Evolutionary conservation across 306 rosid genomes (phyloP).

Genomic region (Prunus armeniaca): DNA sequence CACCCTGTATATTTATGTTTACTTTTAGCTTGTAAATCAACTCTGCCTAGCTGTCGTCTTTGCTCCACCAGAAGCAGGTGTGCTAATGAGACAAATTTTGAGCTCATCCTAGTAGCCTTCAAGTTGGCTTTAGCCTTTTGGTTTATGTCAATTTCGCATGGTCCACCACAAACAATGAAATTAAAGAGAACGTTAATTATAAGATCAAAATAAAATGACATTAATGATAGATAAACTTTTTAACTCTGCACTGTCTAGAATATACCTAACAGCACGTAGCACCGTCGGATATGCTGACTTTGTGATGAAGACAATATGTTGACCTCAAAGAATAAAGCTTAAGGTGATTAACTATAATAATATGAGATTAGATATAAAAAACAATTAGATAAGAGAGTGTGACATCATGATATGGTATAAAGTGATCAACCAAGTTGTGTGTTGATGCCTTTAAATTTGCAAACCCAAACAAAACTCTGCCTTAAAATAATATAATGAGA

Average conservation of each 20-base stretch:
- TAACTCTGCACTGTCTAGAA: background rate
- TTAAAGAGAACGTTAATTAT: background rate
- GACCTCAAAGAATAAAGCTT: background rate
- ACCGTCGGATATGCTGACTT: background rate
- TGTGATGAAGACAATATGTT: background rate
- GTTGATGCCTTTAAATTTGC: background rate
- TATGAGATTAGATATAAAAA: background rate
- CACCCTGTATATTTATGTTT: no score
- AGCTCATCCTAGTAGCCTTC: background rate
- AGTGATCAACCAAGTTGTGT: background rate
- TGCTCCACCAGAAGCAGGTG: background rate
- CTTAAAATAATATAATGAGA: no score
- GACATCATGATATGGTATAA: background rate
- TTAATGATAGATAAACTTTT: background rate
- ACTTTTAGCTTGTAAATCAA: no score
- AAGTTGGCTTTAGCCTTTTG: background rate
- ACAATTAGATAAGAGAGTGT: background rate
- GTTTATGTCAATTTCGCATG: background rate
- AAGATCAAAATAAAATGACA: background rate
- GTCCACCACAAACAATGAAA: background rate
- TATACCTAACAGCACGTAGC: background rate
- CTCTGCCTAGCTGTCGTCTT: no score
- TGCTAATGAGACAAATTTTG: background rate
- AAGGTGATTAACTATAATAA: background rate
- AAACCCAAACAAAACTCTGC: no score